Evolutionary conservation across 2,329 filamentous ascomycete species (phyloP).

Genomic region (Penicillium sp.): DNA sequence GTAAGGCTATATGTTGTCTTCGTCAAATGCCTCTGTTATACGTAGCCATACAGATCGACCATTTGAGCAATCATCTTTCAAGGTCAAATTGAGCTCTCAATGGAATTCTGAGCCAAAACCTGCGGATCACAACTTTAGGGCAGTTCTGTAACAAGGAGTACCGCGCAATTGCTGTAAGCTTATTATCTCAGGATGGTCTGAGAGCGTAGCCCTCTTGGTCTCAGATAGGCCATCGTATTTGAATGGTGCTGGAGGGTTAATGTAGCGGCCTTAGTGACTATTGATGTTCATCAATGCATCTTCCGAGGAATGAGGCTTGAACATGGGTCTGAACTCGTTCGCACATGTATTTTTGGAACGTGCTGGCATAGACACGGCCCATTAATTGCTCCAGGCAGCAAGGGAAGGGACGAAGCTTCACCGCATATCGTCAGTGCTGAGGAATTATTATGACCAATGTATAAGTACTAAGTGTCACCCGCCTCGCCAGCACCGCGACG

Average conservation of each 20-base stretch:
- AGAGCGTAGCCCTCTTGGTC: background rate
- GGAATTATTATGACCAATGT: no score
- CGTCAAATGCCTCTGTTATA: no score
- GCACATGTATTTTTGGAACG: slow-evolving; percentile 13
- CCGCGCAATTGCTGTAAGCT: slow-evolving; percentile 3
- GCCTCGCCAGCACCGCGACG: no score
- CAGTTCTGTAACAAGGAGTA: no score
- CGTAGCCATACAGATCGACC: no score
- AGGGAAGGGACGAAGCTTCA: slow-evolving; percentile 13
- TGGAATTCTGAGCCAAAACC: no score
- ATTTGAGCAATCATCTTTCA: no score
- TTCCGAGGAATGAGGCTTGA: slow-evolving; percentile 12
- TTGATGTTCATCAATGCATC: slow-evolving; percentile 13
- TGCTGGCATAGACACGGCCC: slow-evolving; percentile 12
- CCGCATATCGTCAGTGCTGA: no score
- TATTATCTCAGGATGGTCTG: slow-evolving; percentile 1
- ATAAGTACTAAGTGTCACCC: no score
- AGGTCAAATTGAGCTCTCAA: no score
- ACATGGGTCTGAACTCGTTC: slow-evolving; percentile 7
- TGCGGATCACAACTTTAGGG: no score
- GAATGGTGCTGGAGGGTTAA: slow-evolving; percentile 10
- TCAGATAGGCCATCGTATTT: slow-evolving; percentile 6
- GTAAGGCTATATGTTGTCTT: no score
- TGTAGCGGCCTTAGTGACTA: slow-evolving; percentile 12
- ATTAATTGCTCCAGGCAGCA: slow-evolving; percentile 12